phyloP scores from a whole-genome alignment of 495 filamentous ascomycete species.

The Neurospora tetraspora region DNA sequence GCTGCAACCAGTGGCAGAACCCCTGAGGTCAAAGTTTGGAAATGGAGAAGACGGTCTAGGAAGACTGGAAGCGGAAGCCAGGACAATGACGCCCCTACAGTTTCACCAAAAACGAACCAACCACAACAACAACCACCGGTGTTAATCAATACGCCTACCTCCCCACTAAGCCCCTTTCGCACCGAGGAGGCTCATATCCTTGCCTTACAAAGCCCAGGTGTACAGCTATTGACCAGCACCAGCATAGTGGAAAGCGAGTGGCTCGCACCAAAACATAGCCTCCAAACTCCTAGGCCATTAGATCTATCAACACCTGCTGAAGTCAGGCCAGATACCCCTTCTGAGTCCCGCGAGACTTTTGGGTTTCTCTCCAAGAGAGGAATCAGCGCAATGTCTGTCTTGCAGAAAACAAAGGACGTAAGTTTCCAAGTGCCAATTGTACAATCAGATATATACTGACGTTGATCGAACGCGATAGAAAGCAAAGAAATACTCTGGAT shows the following conservation, averaged over 20 bases:
- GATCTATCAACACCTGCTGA: background rate
- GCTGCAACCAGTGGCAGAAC: conserved; percentile 1
- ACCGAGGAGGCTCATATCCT: conserved; percentile 29
- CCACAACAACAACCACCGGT: background rate
- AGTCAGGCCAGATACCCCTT: background rate
- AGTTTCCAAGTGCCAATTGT: background rate
- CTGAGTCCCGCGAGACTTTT: background rate
- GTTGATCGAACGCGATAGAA: background rate
- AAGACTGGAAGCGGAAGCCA: conserved; percentile 19
- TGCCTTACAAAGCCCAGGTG: conserved; percentile 14
- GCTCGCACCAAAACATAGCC: conserved; percentile 8
- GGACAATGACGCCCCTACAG: conserved; percentile 6
- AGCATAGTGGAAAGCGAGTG: conserved; percentile 8
- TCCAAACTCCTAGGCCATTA: background rate
- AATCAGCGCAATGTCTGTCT: background rate
- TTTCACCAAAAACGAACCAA: conserved; percentile 11
- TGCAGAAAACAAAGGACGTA: background rate
- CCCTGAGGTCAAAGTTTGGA: conserved; percentile 21
- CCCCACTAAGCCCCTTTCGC: conserved; percentile 19
- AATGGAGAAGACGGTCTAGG: conserved; percentile 26
- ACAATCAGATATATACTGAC: background rate
- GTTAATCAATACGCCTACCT: background rate
- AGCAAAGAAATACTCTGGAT: background rate
- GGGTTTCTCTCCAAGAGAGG: background rate
- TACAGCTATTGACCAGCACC: background rate